Evolutionary conservation across 2,329 filamentous ascomycete genomes (phyloP), one percentile per base, ranked within the genome.

Genomic region (Calonectria hawksworthii): DNA sequence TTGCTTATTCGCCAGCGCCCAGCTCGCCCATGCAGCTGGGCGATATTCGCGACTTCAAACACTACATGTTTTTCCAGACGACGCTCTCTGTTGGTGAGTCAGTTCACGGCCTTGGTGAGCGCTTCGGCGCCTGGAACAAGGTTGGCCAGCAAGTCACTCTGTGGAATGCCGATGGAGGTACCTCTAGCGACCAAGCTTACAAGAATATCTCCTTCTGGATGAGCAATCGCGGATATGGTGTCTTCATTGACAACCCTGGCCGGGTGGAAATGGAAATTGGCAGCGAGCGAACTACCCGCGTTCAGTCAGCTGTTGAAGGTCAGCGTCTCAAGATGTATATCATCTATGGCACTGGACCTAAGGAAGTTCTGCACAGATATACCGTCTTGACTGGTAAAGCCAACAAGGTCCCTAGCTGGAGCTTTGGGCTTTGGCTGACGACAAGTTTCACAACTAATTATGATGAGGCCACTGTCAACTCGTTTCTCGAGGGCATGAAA

Each of bases 391-490:
- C 93, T 0, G 94, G 94, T 1, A 89, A 89, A 61, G 90, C 94
- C 0, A 90, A 88, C 44, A 89, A 89, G 70, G 90, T 94, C 2
- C 94, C 94, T 0, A 89, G 90, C 34, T 96, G 94, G 94, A 94
- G 92, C 76, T 95, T 92, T 76, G 94, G 94, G 1, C 87, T 95
- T 11, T 95, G 94, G 94, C 88, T 96, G 26, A 95, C 92, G 70
- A 96, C 94, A 18, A 93, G 91, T 75, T 95, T 95, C 84, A 94
- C 93, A 2, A 95, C 93, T 3, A 90, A 91, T 76, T 95, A 95
- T 81, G 92, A 94, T 76, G 93, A 95, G 83, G 83, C 88, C 26
- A 95, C 93, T 0, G 93, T 95, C 32, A 91, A 87, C 59, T 88
- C 88, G 13, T 95, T 95, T 83, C 88, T 95, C 28, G 90, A 94